A percentile compares a stretch with the other conserved stretches of the same genome.
These are phyloP conservation scores for Suillus placidus DNA, from an alignment of 768 basidiomycete species.

Conservation along the genomic window DNA sequence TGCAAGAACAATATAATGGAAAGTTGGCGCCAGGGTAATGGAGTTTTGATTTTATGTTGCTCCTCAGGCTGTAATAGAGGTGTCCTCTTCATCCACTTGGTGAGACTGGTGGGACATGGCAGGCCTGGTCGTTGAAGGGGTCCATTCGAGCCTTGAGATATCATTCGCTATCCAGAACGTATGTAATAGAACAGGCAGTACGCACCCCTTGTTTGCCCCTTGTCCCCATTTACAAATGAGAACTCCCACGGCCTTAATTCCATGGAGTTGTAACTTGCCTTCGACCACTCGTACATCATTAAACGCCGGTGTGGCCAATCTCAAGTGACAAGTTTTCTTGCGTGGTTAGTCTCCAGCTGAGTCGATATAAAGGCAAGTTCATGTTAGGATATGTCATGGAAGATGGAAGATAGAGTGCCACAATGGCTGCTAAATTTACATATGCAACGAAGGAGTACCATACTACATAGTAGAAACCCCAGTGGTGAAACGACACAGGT, in stretches of 20 bases:
- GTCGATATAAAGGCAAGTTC: no score
- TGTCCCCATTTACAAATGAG: neutral
- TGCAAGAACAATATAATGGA: conserved; percentile 49
- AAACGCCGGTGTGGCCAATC: no score
- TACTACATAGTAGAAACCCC: no score
- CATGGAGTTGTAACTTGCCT: no score
- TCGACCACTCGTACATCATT: no score
- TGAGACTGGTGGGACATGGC: conserved; percentile 7
- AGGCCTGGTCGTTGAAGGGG: neutral
- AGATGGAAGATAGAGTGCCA: no score
- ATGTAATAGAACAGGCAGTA: neutral
- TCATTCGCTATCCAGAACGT: neutral
- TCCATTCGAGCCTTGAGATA: neutral
- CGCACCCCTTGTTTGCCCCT: no score
- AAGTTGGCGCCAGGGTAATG: conserved; percentile 52
- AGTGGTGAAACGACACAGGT: neutral
- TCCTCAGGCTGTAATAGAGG: conserved; percentile 31
- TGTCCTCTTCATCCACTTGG: conserved; percentile 39
- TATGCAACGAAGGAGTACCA: no score
- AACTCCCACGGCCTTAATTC: neutral
- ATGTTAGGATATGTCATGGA: no score
- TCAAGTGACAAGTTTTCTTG: no score
- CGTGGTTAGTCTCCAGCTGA: no score
- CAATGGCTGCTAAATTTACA: no score
- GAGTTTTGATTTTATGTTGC: conserved; percentile 30